Evolutionary conservation across 2,329 filamentous ascomycete species (phyloP), one percentile per base, ranked within the genome.

Genomic region (Botryotinia convoluta): DNA sequence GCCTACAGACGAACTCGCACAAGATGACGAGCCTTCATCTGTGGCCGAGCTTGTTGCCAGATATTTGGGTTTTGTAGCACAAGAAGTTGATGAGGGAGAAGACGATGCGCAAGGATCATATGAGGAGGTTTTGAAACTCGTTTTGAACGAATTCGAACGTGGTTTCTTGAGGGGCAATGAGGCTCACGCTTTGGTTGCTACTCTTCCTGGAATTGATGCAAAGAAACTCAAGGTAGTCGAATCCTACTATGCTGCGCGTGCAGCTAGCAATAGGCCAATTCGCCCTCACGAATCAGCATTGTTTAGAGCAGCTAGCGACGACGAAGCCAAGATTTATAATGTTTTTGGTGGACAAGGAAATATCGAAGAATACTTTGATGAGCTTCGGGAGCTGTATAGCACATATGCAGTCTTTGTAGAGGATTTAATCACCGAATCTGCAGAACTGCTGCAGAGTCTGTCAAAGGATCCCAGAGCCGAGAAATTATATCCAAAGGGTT

Each of bases 331-430:
- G 79, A 89, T 99, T 74, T 99, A 97, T 85, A 95, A 91, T 77
- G 94, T 99, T 75, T 97, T 98, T 78, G 96, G 96, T 74, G 96
- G 96, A 10, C 96, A 99, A 83, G 96, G 96, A 79, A 99, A 99
- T 83, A 98, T 99, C 76, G 95, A 99, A 84, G 97, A 99, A 84
- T 99, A 99, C 84, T 99, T 99, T 80, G 95, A 99, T 78, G 96
- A 99, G 85, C 89, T 99, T 75, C 91, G 96, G 73, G 92, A 97
- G 82, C 89, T 98, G 74, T 95, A 95, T 85, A 90, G 87, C 79
- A 97, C 95, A 74, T 99, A 99, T 84, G 92, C 93, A 20, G 92
- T 92, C 42, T 97, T 99, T 78, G 90, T 98, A 8, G 92, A 93
- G 78, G 94, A 97, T 77, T 90, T 98, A 76, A 88, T 99, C 80